Evolutionary conservation across 2,329 filamentous ascomycete species (phyloP).

Genomic region (Teratosphaeriaceae sp.): DNA sequence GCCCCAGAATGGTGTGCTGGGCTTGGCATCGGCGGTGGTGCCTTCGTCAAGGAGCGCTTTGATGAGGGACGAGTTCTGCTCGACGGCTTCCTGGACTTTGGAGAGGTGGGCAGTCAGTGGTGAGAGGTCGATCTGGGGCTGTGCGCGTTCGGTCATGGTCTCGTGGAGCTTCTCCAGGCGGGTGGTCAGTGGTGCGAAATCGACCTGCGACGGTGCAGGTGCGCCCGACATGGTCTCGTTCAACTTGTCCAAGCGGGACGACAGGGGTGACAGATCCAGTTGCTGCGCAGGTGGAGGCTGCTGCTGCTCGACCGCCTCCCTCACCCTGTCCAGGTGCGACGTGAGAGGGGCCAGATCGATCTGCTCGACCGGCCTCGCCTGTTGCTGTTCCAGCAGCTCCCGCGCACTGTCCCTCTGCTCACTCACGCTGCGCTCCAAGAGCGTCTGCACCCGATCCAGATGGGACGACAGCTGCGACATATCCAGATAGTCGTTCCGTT

Average conservation of each 20-base stretch:
- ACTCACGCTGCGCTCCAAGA: slow-evolving; percentile 16
- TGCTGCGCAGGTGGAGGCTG: not conserved
- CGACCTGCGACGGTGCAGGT: no score
- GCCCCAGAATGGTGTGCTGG: slow-evolving; percentile 11
- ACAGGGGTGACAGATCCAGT: slow-evolving; percentile 18
- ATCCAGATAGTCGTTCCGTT: slow-evolving; percentile 15
- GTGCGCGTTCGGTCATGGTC: no score
- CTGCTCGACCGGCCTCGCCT: not conserved
- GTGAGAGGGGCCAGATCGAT: slow-evolving; percentile 18
- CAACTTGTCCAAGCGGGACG: slow-evolving; percentile 14
- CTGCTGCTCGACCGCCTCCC: not conserved
- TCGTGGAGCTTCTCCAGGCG: no score
- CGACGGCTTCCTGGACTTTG: slow-evolving; percentile 21
- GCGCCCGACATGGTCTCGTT: no score
- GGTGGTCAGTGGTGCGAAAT: no score
- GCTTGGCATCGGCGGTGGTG: slow-evolving; percentile 6
- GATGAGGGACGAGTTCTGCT: slow-evolving; percentile 20
- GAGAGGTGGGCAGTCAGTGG: slow-evolving; percentile 17
- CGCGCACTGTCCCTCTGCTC: slow-evolving; percentile 14
- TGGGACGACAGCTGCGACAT: slow-evolving; percentile 21
- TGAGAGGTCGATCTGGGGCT: slow-evolving; percentile 18
- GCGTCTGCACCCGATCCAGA: slow-evolving; percentile 22
- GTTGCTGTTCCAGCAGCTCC: not conserved
- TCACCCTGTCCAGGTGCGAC: not conserved
- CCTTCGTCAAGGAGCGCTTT: slow-evolving; percentile 17